These are phyloP conservation scores for Pseudoscleropodium purum DNA, from an alignment of 225 moss, liverwort and hornwort species.

Conservation along the genomic window DNA sequence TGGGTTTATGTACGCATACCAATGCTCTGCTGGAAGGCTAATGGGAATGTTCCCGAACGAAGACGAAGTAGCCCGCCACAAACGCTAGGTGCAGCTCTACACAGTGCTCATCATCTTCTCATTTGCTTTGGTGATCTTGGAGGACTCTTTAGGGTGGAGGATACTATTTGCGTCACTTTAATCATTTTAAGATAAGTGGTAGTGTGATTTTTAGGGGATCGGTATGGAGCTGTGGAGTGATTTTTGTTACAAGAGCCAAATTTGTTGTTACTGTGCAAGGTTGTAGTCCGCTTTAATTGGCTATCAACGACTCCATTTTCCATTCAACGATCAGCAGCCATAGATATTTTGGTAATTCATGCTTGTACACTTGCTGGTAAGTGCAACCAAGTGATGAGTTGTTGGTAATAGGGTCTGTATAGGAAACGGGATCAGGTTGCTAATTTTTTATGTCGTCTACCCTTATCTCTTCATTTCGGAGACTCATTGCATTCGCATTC, in stretches of 20 bases:
- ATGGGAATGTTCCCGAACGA: constrained; percentile 93
- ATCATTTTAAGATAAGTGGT: neutral
- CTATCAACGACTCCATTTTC: neutral
- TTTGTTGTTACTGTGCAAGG: neutral
- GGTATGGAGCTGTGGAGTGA: neutral
- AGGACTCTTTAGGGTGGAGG: neutral
- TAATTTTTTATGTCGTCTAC: neutral
- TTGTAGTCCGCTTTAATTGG: neutral
- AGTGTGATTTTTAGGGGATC: neutral
- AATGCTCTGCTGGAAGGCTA: constrained; percentile 77
- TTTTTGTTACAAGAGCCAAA: neutral
- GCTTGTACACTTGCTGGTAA: neutral
- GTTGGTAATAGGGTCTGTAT: neutral
- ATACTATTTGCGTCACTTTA: neutral
- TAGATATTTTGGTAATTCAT: neutral
- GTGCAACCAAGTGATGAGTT: neutral
- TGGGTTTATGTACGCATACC: constrained; percentile 85
- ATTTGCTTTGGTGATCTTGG: neutral
- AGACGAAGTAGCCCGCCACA: constrained; percentile 62
- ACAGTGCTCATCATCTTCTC: neutral
- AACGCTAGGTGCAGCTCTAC: constrained; percentile 11
- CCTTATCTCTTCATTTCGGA: neutral
- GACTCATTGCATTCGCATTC: neutral
- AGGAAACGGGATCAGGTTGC: neutral
- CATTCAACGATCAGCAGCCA: neutral